phyloP scores from a whole-genome alignment of 441 rosid species.

The Capsella rubella region DNA sequence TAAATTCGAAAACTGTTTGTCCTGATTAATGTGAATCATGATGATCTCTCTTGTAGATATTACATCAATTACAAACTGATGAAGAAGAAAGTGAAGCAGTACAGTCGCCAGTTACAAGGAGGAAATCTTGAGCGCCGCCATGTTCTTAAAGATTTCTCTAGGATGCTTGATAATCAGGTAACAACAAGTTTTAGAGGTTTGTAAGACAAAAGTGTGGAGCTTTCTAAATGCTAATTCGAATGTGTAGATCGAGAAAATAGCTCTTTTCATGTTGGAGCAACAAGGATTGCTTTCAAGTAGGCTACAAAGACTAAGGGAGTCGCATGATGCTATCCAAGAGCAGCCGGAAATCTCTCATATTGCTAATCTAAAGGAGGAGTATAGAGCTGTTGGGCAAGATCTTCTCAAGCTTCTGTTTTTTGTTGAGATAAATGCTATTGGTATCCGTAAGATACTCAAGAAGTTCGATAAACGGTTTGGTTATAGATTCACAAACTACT shows the following conservation, averaged over 20 bases:
- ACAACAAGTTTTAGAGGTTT: background rate
- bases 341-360: slow-evolving; percentile 65
- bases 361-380: slow-evolving; percentile 66
- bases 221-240: background rate
- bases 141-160: slow-evolving; percentile 95
- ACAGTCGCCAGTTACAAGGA: slow-evolving; percentile 77
- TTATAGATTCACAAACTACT: slow-evolving; percentile 84
- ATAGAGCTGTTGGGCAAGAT: slow-evolving; percentile 78
- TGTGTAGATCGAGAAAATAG: slow-evolving; percentile 79
- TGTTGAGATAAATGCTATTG: slow-evolving; percentile 85
- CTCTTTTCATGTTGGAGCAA: slow-evolving; percentile 90
- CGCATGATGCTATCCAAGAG: slow-evolving; percentile 66
- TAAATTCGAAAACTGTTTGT: background rate
- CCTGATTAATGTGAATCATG: slow-evolving; percentile 3
- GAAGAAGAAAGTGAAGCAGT: slow-evolving; percentile 90
- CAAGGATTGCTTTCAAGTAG: slow-evolving; percentile 89
- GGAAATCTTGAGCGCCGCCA: slow-evolving; percentile 74
- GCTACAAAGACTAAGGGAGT: slow-evolving; percentile 68
- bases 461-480: slow-evolving; percentile 93
- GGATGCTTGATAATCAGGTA: slow-evolving; percentile 90
- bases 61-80: slow-evolving; percentile 91
- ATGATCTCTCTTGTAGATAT: slow-evolving; percentile 51
- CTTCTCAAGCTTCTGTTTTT: slow-evolving; percentile 82
- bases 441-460: slow-evolving; percentile 90
- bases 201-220: background rate